phyloP scores from a whole-genome alignment of 768 basidiomycete genomes.

The Mrakia hoshinonis region DNA sequence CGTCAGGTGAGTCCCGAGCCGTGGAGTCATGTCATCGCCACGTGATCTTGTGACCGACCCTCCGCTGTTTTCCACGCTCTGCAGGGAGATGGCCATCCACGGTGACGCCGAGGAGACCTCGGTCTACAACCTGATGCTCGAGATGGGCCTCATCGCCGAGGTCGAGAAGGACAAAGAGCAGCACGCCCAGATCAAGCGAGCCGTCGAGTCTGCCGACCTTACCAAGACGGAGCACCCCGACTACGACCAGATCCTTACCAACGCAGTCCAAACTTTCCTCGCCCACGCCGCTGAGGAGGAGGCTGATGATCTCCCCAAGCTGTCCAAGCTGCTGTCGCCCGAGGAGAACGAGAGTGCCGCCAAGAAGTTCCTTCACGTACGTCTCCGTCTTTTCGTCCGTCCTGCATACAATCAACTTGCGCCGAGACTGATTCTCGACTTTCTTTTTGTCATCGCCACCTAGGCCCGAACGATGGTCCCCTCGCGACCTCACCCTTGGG shows the following conservation, averaged over 20 bases:
- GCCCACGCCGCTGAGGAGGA: conserved; percentile 25
- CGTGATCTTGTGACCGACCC: too few relatives aligned
- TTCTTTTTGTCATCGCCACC: not conserved
- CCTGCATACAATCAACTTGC: not conserved
- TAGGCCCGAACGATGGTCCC: conserved; percentile 20
- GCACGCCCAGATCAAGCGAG: conserved; percentile 27
- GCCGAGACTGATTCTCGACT: not conserved
- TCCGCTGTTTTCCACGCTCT: not conserved
- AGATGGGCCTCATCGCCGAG: not conserved
- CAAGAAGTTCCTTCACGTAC: conserved; percentile 10
- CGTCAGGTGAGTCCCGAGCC: too few relatives aligned
- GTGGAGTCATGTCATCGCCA: too few relatives aligned
- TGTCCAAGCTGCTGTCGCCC: conserved; percentile 2
- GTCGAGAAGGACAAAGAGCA: conserved; percentile 18
- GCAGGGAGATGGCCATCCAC: conserved; percentile 28
- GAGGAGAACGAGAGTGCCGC: conserved; percentile 29
- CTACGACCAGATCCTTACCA: conserved; percentile 13
- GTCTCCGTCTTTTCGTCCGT: not conserved
- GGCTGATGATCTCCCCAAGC: conserved; percentile 7
- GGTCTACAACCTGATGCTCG: not conserved
- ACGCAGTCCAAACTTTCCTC: conserved; percentile 28
- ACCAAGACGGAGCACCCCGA: conserved; percentile 8
- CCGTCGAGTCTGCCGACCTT: conserved; percentile 21
- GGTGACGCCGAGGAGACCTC: conserved; percentile 29
- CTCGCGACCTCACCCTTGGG: conserved; percentile 26